Base-by-base conservation (phyloP, 345 rosid genomes). In the Eucalyptus fibrosa region DNA sequence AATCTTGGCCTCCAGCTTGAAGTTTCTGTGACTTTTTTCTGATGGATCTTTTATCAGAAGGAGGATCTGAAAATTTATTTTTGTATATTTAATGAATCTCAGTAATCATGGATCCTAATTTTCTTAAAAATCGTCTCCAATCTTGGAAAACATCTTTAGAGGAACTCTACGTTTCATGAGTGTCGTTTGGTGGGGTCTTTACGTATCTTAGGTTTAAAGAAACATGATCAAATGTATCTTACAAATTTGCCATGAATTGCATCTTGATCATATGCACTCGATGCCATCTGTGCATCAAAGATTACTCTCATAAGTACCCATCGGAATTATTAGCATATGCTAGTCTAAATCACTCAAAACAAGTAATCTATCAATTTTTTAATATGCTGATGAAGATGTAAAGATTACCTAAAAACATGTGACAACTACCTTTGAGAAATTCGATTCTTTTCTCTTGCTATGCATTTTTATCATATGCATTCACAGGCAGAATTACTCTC, bases 331-430 rank as follows among this genome's bases (percentile, higher is more conserved):
- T 15, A 65, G 19, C 21, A n/a, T 15, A 65, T 65, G 14, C 11
- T 65, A 7, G 1, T 65, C 16, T 32, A 65, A 65, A 65, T 65
- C 37, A 15, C 19, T 15, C 77, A 15, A 30, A 65, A 65, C 8
- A 1, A n/a, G n/a, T 65, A 5, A 15, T n/a, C 1, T n/a, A 26
- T 77, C 24, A 21, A 23, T 3, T 34, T 72, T 34, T 2, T 72
- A 37, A 40, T 0, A 2, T 12, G 4, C 2, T 1, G 2, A 2
- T 34, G 28, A 10, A 37, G 1, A 34, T 21, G 2, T 18, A 18
- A 17, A 69, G 7, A 34, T 17, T 18, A 2, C 13, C 6, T 34
- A 69, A 19, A 5, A 9, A 5, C 7, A 18, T 0, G 13, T 3
- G 5, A 37, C 1, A 37, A 10, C 0, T 34, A 10, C 4, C 2